phyloP scores from a whole-genome alignment of 805 yeast species.

The Ogataea siamensis region DNA sequence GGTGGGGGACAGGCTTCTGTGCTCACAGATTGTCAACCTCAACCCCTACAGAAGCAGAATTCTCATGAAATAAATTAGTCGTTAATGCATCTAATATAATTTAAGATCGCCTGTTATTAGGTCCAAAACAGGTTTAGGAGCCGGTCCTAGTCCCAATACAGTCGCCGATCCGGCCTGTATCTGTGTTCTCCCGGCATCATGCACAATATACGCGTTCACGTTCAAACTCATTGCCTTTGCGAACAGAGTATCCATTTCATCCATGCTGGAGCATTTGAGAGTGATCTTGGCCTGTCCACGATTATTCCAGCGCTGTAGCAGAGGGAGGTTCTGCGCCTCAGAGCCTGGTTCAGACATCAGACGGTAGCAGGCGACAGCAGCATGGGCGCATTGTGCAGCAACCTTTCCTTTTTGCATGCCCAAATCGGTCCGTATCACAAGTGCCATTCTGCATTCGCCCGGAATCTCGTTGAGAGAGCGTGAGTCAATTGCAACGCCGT shows the following conservation, averaged over 20 bases:
- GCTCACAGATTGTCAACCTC: constrained; percentile 43
- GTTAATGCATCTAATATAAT: constrained; percentile 46
- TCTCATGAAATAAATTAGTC: constrained; percentile 31
- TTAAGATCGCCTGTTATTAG: constrained; percentile 77
- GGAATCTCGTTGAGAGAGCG: constrained; percentile 59
- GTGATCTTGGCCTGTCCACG: constrained; percentile 95
- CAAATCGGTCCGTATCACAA: constrained; percentile 83
- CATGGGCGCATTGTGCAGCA: constrained; percentile 98
- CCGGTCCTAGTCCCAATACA: constrained; percentile 96
- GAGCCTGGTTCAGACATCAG: constrained; percentile 53
- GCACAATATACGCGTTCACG: constrained; percentile 75
- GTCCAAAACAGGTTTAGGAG: constrained; percentile 78
- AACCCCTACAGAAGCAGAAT: constrained; percentile 40
- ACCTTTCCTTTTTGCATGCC: constrained; percentile 93
- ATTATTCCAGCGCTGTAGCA: constrained; percentile 73
- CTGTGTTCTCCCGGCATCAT: constrained; percentile 97
- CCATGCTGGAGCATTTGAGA: constrained; percentile 65
- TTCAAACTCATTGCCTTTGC: constrained; percentile 80
- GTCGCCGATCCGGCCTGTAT: constrained; percentile 96
- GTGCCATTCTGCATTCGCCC: constrained; percentile 83
- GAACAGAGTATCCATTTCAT: constrained; percentile 70
- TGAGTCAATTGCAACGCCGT: constrained; percentile 56
- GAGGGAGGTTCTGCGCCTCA: constrained; percentile 55
- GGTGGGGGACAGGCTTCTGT: constrained; percentile 46
- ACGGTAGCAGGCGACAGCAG: constrained; percentile 88